Conservation (phyloP, 73 alveolate species). For the Symbiodinium natans region DNA sequence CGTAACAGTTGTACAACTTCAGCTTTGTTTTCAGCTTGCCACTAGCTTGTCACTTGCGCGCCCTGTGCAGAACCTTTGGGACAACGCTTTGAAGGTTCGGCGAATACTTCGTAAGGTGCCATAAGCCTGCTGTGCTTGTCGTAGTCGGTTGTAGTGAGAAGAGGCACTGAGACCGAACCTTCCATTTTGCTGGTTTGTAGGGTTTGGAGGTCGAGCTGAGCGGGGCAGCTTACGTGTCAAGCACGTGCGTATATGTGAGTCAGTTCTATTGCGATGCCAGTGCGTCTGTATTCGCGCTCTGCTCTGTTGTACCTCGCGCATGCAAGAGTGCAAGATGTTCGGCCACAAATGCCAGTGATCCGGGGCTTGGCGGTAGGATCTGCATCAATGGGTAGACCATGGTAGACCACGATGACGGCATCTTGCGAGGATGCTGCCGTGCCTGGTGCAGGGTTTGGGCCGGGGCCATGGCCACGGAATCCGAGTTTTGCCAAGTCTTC, state of each 20-base stretch:
- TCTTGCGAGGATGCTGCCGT: too few relatives aligned
- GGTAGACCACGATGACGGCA: too few relatives aligned
- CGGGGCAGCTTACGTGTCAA: background rate
- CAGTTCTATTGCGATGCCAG: too few relatives aligned
- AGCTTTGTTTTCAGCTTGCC: too few relatives aligned
- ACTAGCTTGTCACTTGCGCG: background rate
- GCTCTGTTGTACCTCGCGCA: background rate
- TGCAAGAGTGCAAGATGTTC: background rate
- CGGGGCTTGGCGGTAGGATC: background rate
- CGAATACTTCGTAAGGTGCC: background rate
- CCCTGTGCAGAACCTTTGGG: slow-evolving; percentile 23
- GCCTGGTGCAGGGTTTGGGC: too few relatives aligned
- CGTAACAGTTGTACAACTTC: background rate
- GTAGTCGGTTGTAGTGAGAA: background rate
- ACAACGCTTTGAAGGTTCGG: slow-evolving; percentile 4
- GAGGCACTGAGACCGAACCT: background rate
- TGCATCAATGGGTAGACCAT: too few relatives aligned
- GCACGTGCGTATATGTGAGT: background rate
- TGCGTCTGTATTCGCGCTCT: background rate
- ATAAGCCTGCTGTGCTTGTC: background rate
- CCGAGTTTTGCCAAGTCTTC: background rate
- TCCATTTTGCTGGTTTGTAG: slow-evolving; percentile 5
- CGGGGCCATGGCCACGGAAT: too few relatives aligned
- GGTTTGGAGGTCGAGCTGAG: background rate
- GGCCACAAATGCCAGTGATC: background rate